A percentile compares a stretch with the other conserved stretches of the same genome.
These are phyloP conservation scores for Sporothrix sp. DNA, from an alignment of 2,329 filamentous ascomycete genomes.

Conservation along the genomic window DNA sequence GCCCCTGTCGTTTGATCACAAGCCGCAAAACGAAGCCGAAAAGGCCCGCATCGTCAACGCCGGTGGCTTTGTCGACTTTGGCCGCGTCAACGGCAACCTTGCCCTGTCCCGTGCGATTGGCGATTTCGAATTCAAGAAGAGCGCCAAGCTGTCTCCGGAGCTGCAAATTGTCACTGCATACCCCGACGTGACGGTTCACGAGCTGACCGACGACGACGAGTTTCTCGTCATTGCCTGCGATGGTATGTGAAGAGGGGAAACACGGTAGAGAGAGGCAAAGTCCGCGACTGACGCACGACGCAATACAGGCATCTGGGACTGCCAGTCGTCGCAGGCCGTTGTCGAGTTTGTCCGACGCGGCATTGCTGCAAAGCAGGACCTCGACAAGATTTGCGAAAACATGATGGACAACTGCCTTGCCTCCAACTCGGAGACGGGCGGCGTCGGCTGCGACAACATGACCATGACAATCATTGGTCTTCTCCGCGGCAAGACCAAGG, in stretches of 20 bases:
- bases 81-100: slow-evolving; percentile 95
- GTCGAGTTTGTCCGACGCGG: slow-evolving; percentile 94
- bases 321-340: slow-evolving; percentile 94
- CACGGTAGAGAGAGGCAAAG: background rate
- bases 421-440: slow-evolving; percentile 94
- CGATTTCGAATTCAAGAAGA: slow-evolving; percentile 99
- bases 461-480: slow-evolving; percentile 90
- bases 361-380: slow-evolving; percentile 90
- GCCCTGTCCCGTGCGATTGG: slow-evolving; percentile 94
- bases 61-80: slow-evolving; percentile 96
- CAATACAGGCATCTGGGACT: slow-evolving; percentile 88
- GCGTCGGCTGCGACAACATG: slow-evolving; percentile 99
- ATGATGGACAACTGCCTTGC: slow-evolving; percentile 99
- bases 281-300: slow-evolving; percentile 9
- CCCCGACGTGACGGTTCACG: slow-evolving; percentile 86
- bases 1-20: slow-evolving; percentile 97
- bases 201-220: slow-evolving; percentile 86
- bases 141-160: slow-evolving; percentile 90
- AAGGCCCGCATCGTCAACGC: slow-evolving; percentile 93
- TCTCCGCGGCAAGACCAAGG: slow-evolving; percentile 83
- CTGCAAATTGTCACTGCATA: slow-evolving; percentile 97
- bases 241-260: slow-evolving; percentile 44
- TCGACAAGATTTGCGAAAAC: slow-evolving; percentile 95
- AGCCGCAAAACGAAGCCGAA: slow-evolving; percentile 97
- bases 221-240: slow-evolving; percentile 91